A percentile compares a stretch with the other conserved stretches of the same genome.
phyloP scores from a whole-genome alignment of 139 green algal species.

The Axilococcus clingmanii region DNA sequence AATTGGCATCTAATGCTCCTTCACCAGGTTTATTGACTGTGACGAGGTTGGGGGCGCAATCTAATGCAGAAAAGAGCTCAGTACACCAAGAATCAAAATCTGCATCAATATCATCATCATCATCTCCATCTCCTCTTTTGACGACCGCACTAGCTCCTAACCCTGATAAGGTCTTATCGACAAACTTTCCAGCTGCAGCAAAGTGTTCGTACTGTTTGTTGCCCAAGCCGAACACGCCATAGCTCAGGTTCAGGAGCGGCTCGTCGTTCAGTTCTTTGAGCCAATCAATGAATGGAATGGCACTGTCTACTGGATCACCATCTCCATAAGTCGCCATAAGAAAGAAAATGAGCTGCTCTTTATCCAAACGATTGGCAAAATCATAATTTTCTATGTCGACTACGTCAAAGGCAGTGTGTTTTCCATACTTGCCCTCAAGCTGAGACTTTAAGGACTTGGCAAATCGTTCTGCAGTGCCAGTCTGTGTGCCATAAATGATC shows the following conservation, averaged over 20 bases:
- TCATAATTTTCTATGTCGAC: conserved; percentile 64
- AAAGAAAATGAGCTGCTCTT: conserved; percentile 70
- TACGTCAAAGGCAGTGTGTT: conserved; percentile 41
- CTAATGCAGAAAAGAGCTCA: conserved; percentile 51
- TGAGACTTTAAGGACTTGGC: conserved; percentile 60
- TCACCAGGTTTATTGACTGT: no score
- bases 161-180: conserved; percentile 54
- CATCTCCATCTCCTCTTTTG: conserved; percentile 72
- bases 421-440: conserved; percentile 44
- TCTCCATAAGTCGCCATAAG: conserved; percentile 95
- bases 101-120: conserved; percentile 86
- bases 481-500: conserved; percentile 69
- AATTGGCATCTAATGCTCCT: no score
- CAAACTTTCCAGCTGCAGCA: conserved; percentile 69
- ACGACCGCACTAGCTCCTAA: conserved; percentile 61
- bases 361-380: conserved; percentile 27
- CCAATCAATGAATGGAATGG: conserved; percentile 77
- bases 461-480: conserved; percentile 86
- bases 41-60: conserved; percentile 30
- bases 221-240: conserved; percentile 88
- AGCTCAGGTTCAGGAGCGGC: conserved; percentile 44
- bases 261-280: conserved; percentile 45
- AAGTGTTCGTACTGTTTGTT: conserved; percentile 99
- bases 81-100: conserved; percentile 87
- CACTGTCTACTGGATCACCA: conserved; percentile 91